Percentiles rank a stretch among this genome's conserved stretches.
Evolutionary conservation across 148 eudicot species (phyloP).

Genomic region (Cornus suecica): DNA sequence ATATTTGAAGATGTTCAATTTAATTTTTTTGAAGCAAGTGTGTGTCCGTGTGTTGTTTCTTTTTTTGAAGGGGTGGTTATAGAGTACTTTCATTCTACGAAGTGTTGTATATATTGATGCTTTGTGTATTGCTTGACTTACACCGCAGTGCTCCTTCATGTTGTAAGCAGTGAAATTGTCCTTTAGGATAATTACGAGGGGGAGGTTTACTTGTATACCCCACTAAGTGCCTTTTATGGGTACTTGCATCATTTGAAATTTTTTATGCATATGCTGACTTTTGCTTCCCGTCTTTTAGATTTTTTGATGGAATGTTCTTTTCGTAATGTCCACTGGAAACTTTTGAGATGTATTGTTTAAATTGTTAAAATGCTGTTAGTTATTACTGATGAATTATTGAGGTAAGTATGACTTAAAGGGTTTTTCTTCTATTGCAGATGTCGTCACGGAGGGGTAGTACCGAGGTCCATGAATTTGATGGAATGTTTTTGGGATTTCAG

Average conservation of each 20-base stretch:
- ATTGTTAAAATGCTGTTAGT: background rate
- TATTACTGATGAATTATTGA: background rate
- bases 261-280: background rate
- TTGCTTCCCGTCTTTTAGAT: background rate
- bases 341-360: background rate
- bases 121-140: background rate
- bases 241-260: background rate
- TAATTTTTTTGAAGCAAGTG: background rate
- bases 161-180: background rate
- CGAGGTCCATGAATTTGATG: slow-evolving; percentile 92
- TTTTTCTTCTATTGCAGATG: slow-evolving; percentile 66
- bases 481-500: slow-evolving; percentile 52
- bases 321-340: background rate
- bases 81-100: background rate
- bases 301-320: background rate
- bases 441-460: slow-evolving; percentile 84
- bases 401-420: background rate
- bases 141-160: background rate
- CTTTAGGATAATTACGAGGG: background rate
- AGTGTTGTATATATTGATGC: background rate
- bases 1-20: background rate
- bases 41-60: background rate
- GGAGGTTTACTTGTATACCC: background rate
- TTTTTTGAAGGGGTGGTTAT: background rate
- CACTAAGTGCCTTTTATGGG: no score